Percentiles rank a stretch among this genome's conserved stretches.
Conservation (phyloP, 345 rosid species). For the Conringia planisiliqua region DNA sequence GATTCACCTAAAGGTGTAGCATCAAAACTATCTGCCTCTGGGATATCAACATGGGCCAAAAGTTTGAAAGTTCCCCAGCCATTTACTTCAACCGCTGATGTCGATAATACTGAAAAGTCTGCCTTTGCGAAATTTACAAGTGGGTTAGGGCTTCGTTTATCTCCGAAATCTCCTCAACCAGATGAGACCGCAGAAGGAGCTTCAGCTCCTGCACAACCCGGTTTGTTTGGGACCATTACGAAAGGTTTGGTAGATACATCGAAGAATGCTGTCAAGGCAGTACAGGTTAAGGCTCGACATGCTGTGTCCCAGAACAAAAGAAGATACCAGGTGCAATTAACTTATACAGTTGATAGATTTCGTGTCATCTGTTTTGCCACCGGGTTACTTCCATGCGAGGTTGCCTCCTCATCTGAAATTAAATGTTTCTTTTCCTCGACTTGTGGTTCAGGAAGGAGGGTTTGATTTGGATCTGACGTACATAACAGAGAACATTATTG, state of each 20-base stretch:
- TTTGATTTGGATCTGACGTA: constrained; percentile 86
- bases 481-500: constrained; percentile 81
- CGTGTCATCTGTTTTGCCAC: background rate
- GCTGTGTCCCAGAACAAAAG: constrained; percentile 87
- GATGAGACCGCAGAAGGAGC: constrained; percentile 50
- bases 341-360: background rate
- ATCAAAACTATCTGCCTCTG: constrained; percentile 58
- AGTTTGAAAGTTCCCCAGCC: constrained; percentile 76
- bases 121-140: constrained; percentile 73
- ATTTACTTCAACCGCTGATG: constrained; percentile 43
- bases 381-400: background rate
- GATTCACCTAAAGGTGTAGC: constrained; percentile 47
- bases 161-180: constrained; percentile 63
- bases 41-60: constrained; percentile 68
- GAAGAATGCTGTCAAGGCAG: constrained; percentile 87
- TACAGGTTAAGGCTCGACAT: constrained; percentile 87
- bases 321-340: constrained; percentile 65
- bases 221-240: constrained; percentile 68
- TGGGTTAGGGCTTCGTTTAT: constrained; percentile 61
- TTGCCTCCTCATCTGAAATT: background rate
- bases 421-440: background rate
- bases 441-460: constrained; percentile 69
- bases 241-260: constrained; percentile 82
- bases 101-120: constrained; percentile 54
- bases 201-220: constrained; percentile 46